Base-by-base conservation (phyloP, 1,139 yeast genomes). In the Diutina ranongensis region DNA sequence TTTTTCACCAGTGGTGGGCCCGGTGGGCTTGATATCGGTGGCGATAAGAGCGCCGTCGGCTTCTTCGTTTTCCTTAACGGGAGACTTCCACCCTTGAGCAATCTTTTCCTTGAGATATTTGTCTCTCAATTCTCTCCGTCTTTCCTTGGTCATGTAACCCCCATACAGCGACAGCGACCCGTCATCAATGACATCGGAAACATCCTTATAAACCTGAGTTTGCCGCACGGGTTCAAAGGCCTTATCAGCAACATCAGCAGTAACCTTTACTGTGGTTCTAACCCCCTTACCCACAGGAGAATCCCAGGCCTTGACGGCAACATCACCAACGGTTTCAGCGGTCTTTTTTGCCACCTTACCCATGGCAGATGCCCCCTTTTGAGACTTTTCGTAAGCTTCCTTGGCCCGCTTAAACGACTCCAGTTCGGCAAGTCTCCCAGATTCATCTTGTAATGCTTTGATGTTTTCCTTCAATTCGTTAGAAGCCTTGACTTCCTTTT, bases 291-390 rank as follows among this genome's bases (percentile, higher is more conserved):
- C 92, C 44, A 92, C 85, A 32, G 92, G 88, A 2, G 97, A 87
- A 51, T 94, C 97, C 99, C 99, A 94, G 0, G 97, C 97, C 51
- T 82, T 82, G 44, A 76, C 73, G 3, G 97, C 98, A 42, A 80
- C 94, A 47, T 76, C 82, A 47, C 97, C 98, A 28, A 92, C 87
- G 33, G 82, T 94, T 57, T 84, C 87, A n/a, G 97, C 97, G 2
- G 97, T 92, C 65, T 85, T 85, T 55, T 79, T 77, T 49, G 88
- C 78, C 42, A 88, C 85, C 60, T 83, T 78, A 3, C 95, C 89
- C 9, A 95, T 86, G 38, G 88, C 88, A 40, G 89, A 77, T 16
- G 83, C 72, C 12, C 87, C 84, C 57, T 77, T 77, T 58, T 82
- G 94, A 3, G 97, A 97, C 52, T 72, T 75, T 49, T 84, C 87